Conservation (phyloP, 495 filamentous ascomycete genomes). For the Podospora conica region DNA sequence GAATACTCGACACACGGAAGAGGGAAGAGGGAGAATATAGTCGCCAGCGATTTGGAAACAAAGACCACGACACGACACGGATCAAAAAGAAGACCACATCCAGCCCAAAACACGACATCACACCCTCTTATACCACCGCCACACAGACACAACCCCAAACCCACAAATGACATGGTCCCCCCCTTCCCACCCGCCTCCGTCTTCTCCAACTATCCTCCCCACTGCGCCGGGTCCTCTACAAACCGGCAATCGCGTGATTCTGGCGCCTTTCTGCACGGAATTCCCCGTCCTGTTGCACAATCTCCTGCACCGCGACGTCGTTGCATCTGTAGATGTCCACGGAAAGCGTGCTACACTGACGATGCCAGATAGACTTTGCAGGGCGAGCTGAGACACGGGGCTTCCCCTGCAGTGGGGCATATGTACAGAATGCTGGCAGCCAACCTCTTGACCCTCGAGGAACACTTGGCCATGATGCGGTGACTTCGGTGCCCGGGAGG, state of each 20-base stretch:
- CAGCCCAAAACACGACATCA: no score
- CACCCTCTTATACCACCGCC: background rate
- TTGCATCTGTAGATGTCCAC: no score
- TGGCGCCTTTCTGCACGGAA: background rate
- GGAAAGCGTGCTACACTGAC: no score
- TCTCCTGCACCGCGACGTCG: background rate
- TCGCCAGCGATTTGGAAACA: no score
- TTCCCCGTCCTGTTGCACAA: background rate
- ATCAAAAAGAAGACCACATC: no score
- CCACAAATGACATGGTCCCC: background rate
- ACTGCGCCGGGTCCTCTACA: no score
- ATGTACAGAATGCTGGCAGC: background rate
- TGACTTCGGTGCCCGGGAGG: background rate
- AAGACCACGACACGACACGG: no score
- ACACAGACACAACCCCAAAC: background rate
- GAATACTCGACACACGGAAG: background rate
- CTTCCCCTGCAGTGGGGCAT: background rate
- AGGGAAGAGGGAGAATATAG: background rate
- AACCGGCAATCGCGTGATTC: background rate
- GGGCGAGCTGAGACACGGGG: no score
- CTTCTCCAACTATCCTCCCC: background rate
- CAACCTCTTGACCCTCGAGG: background rate
- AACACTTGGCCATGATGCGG: no score
- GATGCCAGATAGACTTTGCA: background rate
- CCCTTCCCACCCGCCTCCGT: background rate